Evolutionary conservation across 176 grass and related monocot genomes (phyloP), one percentile per base, ranked within the genome.

Genomic region (sorghum (Sorghum bicolor)): DNA sequence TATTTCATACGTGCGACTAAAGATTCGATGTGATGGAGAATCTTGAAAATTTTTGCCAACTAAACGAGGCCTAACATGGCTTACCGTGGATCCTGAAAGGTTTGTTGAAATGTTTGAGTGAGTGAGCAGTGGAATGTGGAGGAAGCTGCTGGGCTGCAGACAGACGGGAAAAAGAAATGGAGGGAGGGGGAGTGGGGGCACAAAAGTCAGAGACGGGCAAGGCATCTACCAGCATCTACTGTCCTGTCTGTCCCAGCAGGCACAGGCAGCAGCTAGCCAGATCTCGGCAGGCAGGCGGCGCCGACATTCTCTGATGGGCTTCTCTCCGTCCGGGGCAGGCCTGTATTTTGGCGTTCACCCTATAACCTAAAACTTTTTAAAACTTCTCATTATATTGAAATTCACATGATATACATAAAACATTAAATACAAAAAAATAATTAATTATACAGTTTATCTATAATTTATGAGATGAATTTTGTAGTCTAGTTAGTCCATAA

Each of bases 221-320:
- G 57, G 78, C 78, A 76, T 82, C 77, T 2, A 14, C 13, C 53
- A n/a, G n/a, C n/a, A n/a, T n/a, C n/a, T n/a, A 8, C 2, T 70
- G 65, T 37, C n/a, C 29, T 19, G 17, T 6, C 73, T 75, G 71
- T 48, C 25, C 24, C 44, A 17, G 40, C 15, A 8, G 6, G 52
- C 34, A 36, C n/a, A n/a, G n/a, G 48, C 48, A 7, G 52, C 50
- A 20, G 16, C 45, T 43, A 43, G 12, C 39, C 19, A 50, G 47
- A 53, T 53, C 50, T 53, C 50, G 52, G 52, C 45, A 5, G 45
- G 45, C 50, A 20, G 53, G 20, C 47, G 58, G 50, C 55, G 69
- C 77, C 85, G 77, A 86, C 77, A 81, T 67, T 80, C 77, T 38
- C 77, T 75, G 85, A 24, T 57, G 68, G 44, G 61, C 16, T 12